Evolutionary conservation across 1,284 basidiomycete genomes (phyloP).

Genomic region (Meira nashicola): DNA sequence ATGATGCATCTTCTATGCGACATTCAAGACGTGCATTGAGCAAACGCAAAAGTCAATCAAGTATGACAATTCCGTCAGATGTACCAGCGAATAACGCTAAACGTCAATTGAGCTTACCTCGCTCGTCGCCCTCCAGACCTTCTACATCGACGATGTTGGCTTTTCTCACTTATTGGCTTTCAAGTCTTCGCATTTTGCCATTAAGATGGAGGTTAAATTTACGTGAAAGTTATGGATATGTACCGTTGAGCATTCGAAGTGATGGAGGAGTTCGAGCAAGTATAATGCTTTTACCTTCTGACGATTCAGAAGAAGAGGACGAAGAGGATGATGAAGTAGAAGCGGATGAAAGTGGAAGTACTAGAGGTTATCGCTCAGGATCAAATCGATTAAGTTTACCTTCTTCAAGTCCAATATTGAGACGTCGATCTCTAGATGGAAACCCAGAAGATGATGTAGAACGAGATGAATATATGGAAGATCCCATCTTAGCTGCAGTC

Average conservation of each 20-base stretch:
- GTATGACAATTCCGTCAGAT: constrained; percentile 10
- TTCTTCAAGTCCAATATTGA: neutral
- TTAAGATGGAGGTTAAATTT: constrained; percentile 29
- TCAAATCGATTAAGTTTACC: neutral
- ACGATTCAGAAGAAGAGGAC: constrained; percentile 27
- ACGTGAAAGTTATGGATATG: constrained; percentile 25
- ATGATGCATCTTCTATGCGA: neutral
- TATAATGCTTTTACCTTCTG: constrained; percentile 31
- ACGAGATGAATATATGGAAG: neutral
- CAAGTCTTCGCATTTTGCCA: constrained; percentile 32
- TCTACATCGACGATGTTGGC: constrained; percentile 22
- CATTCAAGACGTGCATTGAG: neutral
- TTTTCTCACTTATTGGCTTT: constrained; percentile 30
- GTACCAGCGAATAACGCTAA: neutral
- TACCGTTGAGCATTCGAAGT: constrained; percentile 37
- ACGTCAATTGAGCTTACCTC: constrained; percentile 11
- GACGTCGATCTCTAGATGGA: neutral
- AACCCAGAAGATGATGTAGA: neutral
- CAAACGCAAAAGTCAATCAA: neutral
- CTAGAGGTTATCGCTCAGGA: neutral
- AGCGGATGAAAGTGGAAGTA: neutral
- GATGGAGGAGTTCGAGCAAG: constrained; percentile 40
- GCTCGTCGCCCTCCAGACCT: constrained; percentile 8
- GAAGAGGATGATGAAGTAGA: constrained; percentile 3
- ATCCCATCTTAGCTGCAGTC: constrained; percentile 6